These are phyloP conservation scores for Fagopyrum esculentum DNA, from an alignment of 148 eudicot species.

Conservation along the genomic window DNA sequence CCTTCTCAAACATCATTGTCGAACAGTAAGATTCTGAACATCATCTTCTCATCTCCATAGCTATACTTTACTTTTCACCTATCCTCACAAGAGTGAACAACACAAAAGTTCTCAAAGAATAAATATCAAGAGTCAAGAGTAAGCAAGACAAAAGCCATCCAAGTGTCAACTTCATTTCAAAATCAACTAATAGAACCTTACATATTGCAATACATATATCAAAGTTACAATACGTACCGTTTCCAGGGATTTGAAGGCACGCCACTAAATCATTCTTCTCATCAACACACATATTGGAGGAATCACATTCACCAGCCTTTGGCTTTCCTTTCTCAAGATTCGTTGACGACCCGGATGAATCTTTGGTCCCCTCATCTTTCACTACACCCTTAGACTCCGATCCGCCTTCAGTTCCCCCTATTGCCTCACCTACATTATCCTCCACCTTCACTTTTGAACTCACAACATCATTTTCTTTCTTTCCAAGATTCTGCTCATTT, in stretches of 20 bases:
- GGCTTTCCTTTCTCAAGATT: constrained; percentile 23
- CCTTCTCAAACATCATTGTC: neutral
- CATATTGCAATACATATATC: neutral
- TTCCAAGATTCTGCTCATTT: constrained; percentile 15
- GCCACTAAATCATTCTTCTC: constrained; percentile 49
- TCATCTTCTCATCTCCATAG: neutral
- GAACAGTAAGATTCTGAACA: neutral
- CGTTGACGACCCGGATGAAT: constrained; percentile 10
- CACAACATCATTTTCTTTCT: constrained; percentile 14
- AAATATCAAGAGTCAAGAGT: constrained; percentile 5
- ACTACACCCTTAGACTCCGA: constrained; percentile 14
- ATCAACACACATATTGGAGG: constrained; percentile 47
- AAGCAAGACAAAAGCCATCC: constrained; percentile 5
- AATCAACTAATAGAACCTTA: neutral
- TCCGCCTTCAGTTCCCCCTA: constrained; percentile 17
- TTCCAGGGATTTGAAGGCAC: constrained; percentile 73
- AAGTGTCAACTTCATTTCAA: neutral
- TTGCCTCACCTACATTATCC: constrained; percentile 14
- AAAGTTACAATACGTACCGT: constrained; percentile 30
- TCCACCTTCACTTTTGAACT: constrained; percentile 18
- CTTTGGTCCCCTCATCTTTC: constrained; percentile 19
- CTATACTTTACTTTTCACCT: neutral
- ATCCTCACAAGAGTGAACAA: constrained; percentile 7
- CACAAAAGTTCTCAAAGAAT: constrained; percentile 6
- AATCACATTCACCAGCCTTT: constrained; percentile 53